Evolutionary conservation across 2,329 filamentous ascomycete genomes (phyloP), one percentile per base, ranked within the genome.

Genomic region (Bipolaris zeicola): DNA sequence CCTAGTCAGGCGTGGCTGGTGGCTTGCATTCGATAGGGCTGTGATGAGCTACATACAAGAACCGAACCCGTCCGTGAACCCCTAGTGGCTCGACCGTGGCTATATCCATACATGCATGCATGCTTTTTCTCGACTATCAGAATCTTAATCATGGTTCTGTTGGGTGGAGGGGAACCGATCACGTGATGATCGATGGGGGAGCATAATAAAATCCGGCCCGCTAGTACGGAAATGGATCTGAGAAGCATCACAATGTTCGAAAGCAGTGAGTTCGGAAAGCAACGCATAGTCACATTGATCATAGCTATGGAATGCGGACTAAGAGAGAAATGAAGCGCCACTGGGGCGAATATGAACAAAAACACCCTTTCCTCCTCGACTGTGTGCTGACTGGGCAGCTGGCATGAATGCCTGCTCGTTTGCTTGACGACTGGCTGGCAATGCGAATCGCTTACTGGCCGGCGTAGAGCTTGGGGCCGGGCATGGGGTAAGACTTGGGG

Each of bases 401-500:
- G n/a, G 42, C 42, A 33, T 33, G 3, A 34, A 18, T 22, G 42
- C 42, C 18, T 28, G 41, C 24, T 48, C 31, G 45, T 22, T 47
- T 51, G 33, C 44, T 52, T n/a, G 43, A 13, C 16, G 38, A 20
- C 31, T 22, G 34, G 39, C 28, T 37, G 38, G 14, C 38, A 18
- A n/a, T 43, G 28, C 45, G n/a, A 46, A 16, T 46, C 36, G 36
- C 49, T 54, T 50, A 62, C 13, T 62, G 44, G 24, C 62, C 60
- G 38, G 47, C 52, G 64, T 65, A 75, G 3, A 74, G 53, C 45
- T 62, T 60, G 6, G 71, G 70, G 26, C 72, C 72, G 5, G 72
- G 72, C 48, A 74, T 66, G 39, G 59, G 49, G 58, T 75, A 75
- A 10, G 61, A 63, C 57, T 63, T 69, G 11, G 71, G 70, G 60